These are phyloP conservation scores for Pseudogymnoascus sp. DNA, from an alignment of 2,329 filamentous ascomycete genomes.

Conservation along the genomic window DNA sequence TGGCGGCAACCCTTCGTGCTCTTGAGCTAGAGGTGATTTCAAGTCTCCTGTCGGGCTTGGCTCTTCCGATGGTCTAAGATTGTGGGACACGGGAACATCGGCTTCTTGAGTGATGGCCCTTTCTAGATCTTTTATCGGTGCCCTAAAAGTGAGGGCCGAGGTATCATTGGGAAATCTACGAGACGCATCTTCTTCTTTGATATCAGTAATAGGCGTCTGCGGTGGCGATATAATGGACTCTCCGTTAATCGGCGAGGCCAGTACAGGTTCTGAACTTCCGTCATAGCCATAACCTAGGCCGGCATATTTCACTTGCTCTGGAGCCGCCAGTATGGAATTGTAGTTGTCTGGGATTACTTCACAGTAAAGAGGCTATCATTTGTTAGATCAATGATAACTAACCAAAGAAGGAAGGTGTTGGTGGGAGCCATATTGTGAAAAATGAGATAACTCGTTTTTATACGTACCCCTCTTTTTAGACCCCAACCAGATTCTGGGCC, in stretches of 20 bases:
- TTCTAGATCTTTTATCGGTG: not conserved
- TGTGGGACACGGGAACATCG: not conserved
- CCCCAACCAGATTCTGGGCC: not conserved
- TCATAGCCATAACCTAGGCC: not conserved
- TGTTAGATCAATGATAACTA: not conserved
- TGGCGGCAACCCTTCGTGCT: too few species aligned
- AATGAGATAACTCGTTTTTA: not conserved
- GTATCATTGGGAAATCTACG: not conserved
- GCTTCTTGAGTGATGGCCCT: not conserved
- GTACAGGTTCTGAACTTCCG: not conserved
- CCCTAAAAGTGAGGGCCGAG: not conserved
- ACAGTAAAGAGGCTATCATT: not conserved
- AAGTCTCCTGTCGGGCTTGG: not conserved
- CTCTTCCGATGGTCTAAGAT: too few species aligned
- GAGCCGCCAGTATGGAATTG: not conserved
- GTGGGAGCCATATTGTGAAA: not conserved
- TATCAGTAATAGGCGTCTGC: not conserved
- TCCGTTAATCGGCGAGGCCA: not conserved
- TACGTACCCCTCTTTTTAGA: not conserved
- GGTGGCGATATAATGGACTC: not conserved
- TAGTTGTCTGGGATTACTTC: not conserved
- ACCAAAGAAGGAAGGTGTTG: not conserved
- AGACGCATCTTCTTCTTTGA: not conserved
- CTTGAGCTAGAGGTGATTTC: too few species aligned
- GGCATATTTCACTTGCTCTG: not conserved